phyloP scores from a whole-genome alignment of 2,329 filamentous ascomycete genomes.

The Hansfordia pulvinata region DNA sequence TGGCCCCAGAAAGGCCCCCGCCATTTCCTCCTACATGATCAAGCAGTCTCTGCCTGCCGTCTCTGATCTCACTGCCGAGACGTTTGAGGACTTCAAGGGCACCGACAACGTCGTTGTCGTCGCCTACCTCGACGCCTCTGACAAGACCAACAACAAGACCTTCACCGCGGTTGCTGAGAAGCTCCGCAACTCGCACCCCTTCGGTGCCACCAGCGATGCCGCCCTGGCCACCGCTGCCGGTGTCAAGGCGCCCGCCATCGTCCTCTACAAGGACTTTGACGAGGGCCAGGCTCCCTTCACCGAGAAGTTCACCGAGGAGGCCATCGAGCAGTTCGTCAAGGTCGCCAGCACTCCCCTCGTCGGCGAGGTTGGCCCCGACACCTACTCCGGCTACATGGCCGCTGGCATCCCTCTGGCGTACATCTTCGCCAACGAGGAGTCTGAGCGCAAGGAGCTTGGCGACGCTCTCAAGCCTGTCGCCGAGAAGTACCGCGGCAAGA shows the following conservation, averaged over 20 bases:
- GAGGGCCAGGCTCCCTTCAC: constrained; percentile 83
- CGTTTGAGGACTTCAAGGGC: constrained; percentile 90
- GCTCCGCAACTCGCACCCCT: constrained; percentile 83
- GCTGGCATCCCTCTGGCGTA: constrained; percentile 88
- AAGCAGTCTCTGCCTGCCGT: constrained; percentile 95
- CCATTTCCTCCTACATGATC: constrained; percentile 79
- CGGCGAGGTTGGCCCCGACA: constrained; percentile 93
- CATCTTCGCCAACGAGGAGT: constrained; percentile 86
- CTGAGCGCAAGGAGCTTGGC: constrained; percentile 73
- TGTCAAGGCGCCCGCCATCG: constrained; percentile 72
- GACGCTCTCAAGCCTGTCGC: constrained; percentile 74
- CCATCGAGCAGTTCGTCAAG: constrained; percentile 74
- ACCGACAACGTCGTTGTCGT: constrained; percentile 93
- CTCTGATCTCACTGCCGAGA: constrained; percentile 67
- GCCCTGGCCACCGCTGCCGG: constrained; percentile 80
- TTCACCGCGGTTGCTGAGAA: constrained; percentile 62
- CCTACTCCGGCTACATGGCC: constrained; percentile 89
- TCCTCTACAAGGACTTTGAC: constrained; percentile 96
- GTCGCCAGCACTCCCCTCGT: constrained; percentile 77
- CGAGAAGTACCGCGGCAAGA: constrained; percentile 79
- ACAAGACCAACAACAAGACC: constrained; percentile 78
- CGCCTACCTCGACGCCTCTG: constrained; percentile 68
- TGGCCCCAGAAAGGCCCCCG: constrained; percentile 78
- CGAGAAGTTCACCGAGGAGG: constrained; percentile 69
- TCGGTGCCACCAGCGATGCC: constrained; percentile 76